Base-by-base conservation (phyloP, 805 yeast genomes). In the Saturnispora dispora region DNA sequence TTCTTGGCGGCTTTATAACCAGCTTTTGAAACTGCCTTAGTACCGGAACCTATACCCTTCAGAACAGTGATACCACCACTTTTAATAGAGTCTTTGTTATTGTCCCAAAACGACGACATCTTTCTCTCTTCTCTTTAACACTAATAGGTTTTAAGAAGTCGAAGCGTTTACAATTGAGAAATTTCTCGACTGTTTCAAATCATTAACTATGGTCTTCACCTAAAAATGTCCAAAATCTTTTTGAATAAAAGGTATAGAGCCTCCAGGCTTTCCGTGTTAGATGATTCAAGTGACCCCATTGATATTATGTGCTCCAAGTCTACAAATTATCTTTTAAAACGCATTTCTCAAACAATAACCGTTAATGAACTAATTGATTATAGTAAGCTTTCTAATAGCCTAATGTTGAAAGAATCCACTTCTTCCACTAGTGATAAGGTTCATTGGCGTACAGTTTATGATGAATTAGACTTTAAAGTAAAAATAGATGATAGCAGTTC, bases 51-150 rank as follows among this genome's bases (percentile, higher is more conserved):
- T 23, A 77, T 72, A 5, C 81, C 82, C 52, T 70, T 72, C 46
- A 69, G 69, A 0, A 79, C 73, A 22, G 79, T 72, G 5, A 65
- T 56, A 3, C 82, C 76, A 0, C 74, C 83, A 1, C 72, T 58
- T 52, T 76, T 77, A 58, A 79, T 70, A 0, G 76, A 58, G 51
- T 63, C 83, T 56, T 78, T 79, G 63, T 79, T 76, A 48, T 75
- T 71, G 18, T 72, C 73, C 79, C 79, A 75, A 52, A 74, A 75
- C 1, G 73, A 65, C 59, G 70, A 64, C 65, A 58, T 61, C 15
- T 9, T 10, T n/a, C 7, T 30, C 4, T 64, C 78, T 57, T 66
- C 69, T 28, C 20, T 43, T n/a, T 3, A 23, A 17, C 15, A 23
- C 23, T 20, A 35, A 5, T n/a, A 13, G 39, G 4, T 30, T 27